These are phyloP conservation scores for Sphagnum magellanicum DNA, from an alignment of 228 moss, liverwort and hornwort species.

Conservation along the genomic window DNA sequence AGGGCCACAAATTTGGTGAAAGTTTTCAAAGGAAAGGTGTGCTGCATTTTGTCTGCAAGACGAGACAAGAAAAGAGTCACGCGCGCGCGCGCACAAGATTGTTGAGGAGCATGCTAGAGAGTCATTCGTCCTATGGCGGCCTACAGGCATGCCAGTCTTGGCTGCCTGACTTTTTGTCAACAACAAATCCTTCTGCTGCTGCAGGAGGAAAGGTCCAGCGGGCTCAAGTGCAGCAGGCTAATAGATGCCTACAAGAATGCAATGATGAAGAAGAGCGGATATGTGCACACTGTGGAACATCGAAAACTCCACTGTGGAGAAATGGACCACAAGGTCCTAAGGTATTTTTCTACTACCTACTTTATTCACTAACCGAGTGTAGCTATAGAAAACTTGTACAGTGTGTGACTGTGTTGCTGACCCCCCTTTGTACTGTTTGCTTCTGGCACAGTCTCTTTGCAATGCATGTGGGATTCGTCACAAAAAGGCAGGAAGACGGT, in stretches of 20 bases:
- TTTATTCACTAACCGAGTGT: neutral
- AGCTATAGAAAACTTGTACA: neutral
- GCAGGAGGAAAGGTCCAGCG: slow-evolving; percentile 8
- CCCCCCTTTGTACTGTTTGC: neutral
- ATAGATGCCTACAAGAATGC: slow-evolving; percentile 24
- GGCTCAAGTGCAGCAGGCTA: neutral
- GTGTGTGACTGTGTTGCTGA: neutral
- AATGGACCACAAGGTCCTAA: slow-evolving; percentile 70
- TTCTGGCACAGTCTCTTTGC: slow-evolving; percentile 46
- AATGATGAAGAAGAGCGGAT: slow-evolving; percentile 17
- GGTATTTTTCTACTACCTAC: slow-evolving; percentile 14
- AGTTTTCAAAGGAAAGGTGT: slow-evolving; percentile 7
- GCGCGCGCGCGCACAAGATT: slow-evolving; percentile 15
- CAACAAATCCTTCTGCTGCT: slow-evolving; percentile 2
- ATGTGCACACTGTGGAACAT: slow-evolving; percentile 61
- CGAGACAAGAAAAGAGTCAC: slow-evolving; percentile 13
- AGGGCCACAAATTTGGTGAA: slow-evolving; percentile 9
- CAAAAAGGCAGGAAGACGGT: slow-evolving; percentile 64
- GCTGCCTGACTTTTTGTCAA: slow-evolving; percentile 14
- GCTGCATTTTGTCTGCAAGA: slow-evolving; percentile 12
- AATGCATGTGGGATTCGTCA: slow-evolving; percentile 78
- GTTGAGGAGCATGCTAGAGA: slow-evolving; percentile 20
- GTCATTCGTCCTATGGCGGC: slow-evolving; percentile 12
- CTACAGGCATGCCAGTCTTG: slow-evolving; percentile 28
- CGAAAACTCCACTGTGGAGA: slow-evolving; percentile 73